Percentiles rank a stretch among this genome's conserved stretches.
phyloP scores from a whole-genome alignment of 1,139 yeast species.

The Hyphopichia pseudoburtonii region DNA sequence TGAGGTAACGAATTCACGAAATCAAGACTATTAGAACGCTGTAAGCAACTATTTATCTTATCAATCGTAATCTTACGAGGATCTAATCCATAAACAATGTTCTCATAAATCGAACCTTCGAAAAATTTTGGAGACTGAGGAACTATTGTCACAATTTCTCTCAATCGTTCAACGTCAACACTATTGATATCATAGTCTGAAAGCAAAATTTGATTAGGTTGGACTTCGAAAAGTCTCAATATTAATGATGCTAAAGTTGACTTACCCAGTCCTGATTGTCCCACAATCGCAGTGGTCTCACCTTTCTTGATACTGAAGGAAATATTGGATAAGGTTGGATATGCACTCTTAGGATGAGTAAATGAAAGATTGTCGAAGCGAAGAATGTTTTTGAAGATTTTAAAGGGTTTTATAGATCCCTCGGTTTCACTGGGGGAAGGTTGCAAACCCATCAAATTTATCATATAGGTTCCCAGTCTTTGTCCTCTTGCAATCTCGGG shows the following conservation, averaged over 20 bases:
- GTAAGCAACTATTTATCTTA: conserved; percentile 42
- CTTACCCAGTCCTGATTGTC: conserved; percentile 81
- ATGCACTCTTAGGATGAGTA: conserved; percentile 38
- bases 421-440: conserved; percentile 30
- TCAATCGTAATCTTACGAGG: conserved; percentile 23
- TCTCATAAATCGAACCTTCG: conserved; percentile 66
- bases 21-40: conserved; percentile 48
- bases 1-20: conserved; percentile 54
- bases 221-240: conserved; percentile 48
- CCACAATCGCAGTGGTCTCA: conserved; percentile 63
- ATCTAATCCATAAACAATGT: conserved; percentile 61
- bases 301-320: conserved; percentile 42
- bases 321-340: conserved; percentile 35
- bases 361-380: conserved; percentile 47
- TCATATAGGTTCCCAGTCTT: conserved; percentile 61
- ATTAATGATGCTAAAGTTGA: conserved; percentile 62
- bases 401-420: conserved; percentile 16
- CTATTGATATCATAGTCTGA: conserved; percentile 42
- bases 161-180: conserved; percentile 48
- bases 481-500: conserved; percentile 81
- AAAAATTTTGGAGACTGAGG: conserved; percentile 68
- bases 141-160: conserved; percentile 60
- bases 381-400: conserved; percentile 21
- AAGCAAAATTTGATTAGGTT: conserved; percentile 33
- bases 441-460: conserved; percentile 39